Evolutionary conservation across 2,329 filamentous ascomycete species (phyloP), one percentile per base, ranked within the genome.

Genomic region (Neofusicoccum sp.): DNA sequence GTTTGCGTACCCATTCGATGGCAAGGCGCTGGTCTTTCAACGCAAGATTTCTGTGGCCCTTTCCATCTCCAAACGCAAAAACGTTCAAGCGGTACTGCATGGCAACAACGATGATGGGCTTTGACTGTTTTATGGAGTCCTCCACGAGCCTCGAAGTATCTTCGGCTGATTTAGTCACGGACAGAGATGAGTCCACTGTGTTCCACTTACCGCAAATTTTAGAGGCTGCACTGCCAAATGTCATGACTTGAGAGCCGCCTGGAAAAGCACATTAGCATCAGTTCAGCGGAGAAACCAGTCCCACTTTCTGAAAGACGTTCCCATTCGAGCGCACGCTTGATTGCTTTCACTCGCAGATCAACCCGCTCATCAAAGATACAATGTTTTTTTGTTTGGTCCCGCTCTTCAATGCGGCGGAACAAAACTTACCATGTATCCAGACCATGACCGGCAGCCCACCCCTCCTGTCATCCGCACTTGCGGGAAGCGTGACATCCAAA

Each of bases 41-140:
- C 3, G 72, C 76, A 1, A 78, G 69, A 4, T 78, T 81, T 53
- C 64, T 65, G 20, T 75, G 74, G 5, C 62, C 49, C 1, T 68
- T 69, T 1, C 71, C 74, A 48, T 79, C 73, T 0, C 78, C 77
- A 60, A 82, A 78, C 8, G 75, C 77, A 58, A 82, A 79, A 14
- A 79, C 73, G 45, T 78, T 79, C 9, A 79, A 66, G 7, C 78
- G 70, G 51, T 79, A 79, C 54, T 79, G 77, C 53, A 79, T 72
- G 24, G 73, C 72, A 1, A 81, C 76, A 20, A 76, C 74, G 8
- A 80, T 70, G 2, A 79, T 69, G 0, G 78, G 76, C 38, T 73
- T 72, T 0, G 68, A 69, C 1, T 64, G 9, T 0, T 63, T 63
- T 0, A 74, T 65, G 0, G 78, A 78, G 28, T 76, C 71, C 66